A percentile compares a stretch with the other conserved stretches of the same genome.
Conservation (phyloP, 805 yeast species). For the Zygosaccharomyces gambellarensis region DNA sequence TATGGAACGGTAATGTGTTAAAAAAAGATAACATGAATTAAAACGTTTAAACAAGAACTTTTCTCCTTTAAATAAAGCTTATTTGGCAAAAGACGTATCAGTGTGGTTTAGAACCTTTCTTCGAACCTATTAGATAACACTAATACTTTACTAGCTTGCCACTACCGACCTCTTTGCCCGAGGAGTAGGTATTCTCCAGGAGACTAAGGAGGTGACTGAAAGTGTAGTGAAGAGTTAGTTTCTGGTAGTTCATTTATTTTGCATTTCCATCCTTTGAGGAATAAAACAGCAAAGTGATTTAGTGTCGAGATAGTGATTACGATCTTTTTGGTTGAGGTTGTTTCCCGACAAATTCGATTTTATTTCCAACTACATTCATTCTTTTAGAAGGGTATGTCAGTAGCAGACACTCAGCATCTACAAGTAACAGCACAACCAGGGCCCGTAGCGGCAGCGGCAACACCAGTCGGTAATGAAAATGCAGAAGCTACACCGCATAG, state of each 20-base stretch:
- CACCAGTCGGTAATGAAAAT: constrained; percentile 3
- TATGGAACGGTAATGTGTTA: background rate
- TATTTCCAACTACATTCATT: constrained; percentile 15
- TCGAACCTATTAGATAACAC: background rate
- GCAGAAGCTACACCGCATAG: constrained; percentile 30
- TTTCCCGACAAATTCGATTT: no score
- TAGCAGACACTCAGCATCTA: constrained; percentile 22
- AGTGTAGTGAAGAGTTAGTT: background rate
- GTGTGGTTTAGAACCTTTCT: background rate
- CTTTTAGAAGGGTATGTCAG: constrained; percentile 6
- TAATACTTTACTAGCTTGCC: background rate
- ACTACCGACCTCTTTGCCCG: background rate
- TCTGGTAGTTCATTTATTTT: background rate
- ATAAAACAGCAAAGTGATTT: background rate
- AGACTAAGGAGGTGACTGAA: background rate
- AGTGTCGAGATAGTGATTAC: background rate
- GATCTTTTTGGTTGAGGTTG: no score
- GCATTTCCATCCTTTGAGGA: background rate
- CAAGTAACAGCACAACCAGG: constrained; percentile 6
- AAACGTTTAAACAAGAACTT: constrained; percentile 4
- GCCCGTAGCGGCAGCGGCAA: background rate
- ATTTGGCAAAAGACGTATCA: background rate
- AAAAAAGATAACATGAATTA: background rate
- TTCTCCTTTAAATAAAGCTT: background rate
- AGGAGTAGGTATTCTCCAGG: background rate